Conservation (phyloP, 768 basidiomycete genomes). For the Lanmaoa rubissima region DNA sequence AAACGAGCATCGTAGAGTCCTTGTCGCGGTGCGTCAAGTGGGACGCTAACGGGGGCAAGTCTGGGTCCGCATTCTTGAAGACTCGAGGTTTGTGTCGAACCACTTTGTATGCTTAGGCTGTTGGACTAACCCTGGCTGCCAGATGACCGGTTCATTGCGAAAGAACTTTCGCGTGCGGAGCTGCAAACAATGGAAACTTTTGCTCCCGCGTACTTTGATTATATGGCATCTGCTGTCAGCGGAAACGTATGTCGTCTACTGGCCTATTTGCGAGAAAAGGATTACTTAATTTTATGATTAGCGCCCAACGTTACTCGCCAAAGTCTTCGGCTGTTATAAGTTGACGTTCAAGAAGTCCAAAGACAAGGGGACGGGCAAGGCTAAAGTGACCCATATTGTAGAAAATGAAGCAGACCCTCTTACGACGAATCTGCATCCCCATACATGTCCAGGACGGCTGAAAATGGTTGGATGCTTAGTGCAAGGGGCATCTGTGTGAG, state of each 20-base stretch:
- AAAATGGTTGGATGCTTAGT: slow-evolving; percentile 59
- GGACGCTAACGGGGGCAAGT: slow-evolving; percentile 94
- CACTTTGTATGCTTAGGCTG: not conserved
- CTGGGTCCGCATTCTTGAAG: slow-evolving; percentile 95
- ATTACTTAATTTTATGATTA: slow-evolving; percentile 31
- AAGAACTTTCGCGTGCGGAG: slow-evolving; percentile 89
- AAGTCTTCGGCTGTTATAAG: slow-evolving; percentile 96
- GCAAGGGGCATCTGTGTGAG: slow-evolving; percentile 59
- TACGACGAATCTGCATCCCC: slow-evolving; percentile 67
- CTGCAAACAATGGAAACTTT: slow-evolving; percentile 95
- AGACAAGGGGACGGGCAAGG: slow-evolving; percentile 58
- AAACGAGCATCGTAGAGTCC: slow-evolving; percentile 91
- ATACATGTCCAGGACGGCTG: slow-evolving; percentile 62
- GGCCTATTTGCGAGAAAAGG: not conserved
- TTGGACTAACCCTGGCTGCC: not conserved
- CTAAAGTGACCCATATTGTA: no score
- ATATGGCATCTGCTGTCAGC: slow-evolving; percentile 92
- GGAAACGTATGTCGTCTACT: slow-evolving; percentile 58
- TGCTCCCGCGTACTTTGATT: slow-evolving; percentile 96
- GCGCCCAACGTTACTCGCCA: slow-evolving; percentile 93
- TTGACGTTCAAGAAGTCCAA: slow-evolving; percentile 83
- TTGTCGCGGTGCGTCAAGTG: slow-evolving; percentile 93
- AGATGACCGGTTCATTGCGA: slow-evolving; percentile 99
- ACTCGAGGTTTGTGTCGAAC: slow-evolving; percentile 64
- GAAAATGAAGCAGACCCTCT: slow-evolving; percentile 27